Evolutionary conservation across 148 eudicot genomes (phyloP).

Genomic region (Nepenthes mirabilis): DNA sequence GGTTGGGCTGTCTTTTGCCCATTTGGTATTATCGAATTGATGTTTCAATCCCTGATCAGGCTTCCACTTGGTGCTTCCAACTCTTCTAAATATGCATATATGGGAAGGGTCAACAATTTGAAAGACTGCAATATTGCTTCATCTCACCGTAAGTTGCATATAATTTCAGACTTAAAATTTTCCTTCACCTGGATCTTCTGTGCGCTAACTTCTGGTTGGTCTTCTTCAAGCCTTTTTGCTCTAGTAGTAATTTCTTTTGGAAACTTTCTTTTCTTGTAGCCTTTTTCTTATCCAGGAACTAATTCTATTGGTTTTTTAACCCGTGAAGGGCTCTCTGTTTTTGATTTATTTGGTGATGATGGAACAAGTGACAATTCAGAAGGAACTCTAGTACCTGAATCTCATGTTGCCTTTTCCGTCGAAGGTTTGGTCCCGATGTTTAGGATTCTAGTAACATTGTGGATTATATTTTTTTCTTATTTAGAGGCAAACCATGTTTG

Average conservation of each 20-base stretch:
- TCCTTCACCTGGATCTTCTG: background rate
- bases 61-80: conserved; percentile 12
- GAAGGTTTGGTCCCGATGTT: conserved; percentile 35
- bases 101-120: conserved; percentile 9
- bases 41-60: conserved; percentile 10
- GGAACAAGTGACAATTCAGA: conserved; percentile 27
- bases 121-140: conserved; percentile 23
- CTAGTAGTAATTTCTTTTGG: conserved; percentile 1
- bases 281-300: conserved; percentile 5
- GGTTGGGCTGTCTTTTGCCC: background rate
- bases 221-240: background rate
- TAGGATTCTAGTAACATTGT: background rate
- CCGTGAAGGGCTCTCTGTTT: conserved; percentile 45
- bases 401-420: conserved; percentile 73
- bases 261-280: background rate
- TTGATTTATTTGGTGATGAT: conserved; percentile 70
- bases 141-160: conserved; percentile 27
- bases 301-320: conserved; percentile 3
- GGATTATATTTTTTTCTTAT: no score
- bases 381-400: conserved; percentile 30
- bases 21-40: background rate
- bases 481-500: no score
- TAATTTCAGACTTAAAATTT: background rate
- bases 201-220: background rate
- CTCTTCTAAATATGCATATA: conserved; percentile 16